phyloP scores from a whole-genome alignment of 2,329 filamentous ascomycete genomes.

The Epichloe sp. region DNA sequence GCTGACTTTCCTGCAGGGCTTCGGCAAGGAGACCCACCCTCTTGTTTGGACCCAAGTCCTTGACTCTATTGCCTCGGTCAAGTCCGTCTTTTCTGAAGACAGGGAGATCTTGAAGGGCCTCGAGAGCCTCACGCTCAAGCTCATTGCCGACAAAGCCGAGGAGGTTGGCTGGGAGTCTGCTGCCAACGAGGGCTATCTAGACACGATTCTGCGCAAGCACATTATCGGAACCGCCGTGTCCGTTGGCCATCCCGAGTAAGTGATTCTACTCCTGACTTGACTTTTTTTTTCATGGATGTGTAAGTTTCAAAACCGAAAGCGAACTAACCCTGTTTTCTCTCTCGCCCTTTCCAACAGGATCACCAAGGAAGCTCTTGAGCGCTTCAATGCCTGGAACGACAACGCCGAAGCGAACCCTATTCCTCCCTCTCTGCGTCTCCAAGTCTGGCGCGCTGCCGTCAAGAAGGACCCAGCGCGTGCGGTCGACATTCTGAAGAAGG shows the following conservation, averaged over 20 bases:
- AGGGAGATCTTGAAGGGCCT: constrained; percentile 58
- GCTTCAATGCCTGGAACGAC: constrained; percentile 67
- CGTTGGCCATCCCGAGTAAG: constrained; percentile 62
- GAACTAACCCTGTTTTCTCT: neutral
- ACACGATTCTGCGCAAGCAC: constrained; percentile 67
- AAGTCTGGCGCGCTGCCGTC: constrained; percentile 70
- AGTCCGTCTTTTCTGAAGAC: constrained; percentile 74
- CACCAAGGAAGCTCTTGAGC: constrained; percentile 59
- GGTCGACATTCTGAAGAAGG: constrained; percentile 66
- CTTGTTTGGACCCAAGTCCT: constrained; percentile 83
- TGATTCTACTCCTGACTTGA: constrained; percentile 6
- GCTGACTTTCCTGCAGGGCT: constrained; percentile 73
- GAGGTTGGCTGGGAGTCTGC: constrained; percentile 76
- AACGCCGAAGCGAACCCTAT: constrained; percentile 57
- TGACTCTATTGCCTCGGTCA: constrained; percentile 60
- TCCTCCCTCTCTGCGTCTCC: constrained; percentile 66
- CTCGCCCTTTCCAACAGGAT: constrained; percentile 30
- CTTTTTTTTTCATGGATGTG: neutral
- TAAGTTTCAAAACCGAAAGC: too few relatives aligned
- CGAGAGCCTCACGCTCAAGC: constrained; percentile 63
- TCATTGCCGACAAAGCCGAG: constrained; percentile 63
- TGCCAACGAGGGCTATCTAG: constrained; percentile 69
- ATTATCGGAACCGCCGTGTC: constrained; percentile 64
- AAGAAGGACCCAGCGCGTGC: constrained; percentile 53
- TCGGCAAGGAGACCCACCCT: constrained; percentile 68